Percentiles rank a stretch among this genome's conserved stretches.
These are phyloP conservation scores for Volvox reticuliferus DNA, from an alignment of 139 green algal genomes.

Conservation along the genomic window DNA sequence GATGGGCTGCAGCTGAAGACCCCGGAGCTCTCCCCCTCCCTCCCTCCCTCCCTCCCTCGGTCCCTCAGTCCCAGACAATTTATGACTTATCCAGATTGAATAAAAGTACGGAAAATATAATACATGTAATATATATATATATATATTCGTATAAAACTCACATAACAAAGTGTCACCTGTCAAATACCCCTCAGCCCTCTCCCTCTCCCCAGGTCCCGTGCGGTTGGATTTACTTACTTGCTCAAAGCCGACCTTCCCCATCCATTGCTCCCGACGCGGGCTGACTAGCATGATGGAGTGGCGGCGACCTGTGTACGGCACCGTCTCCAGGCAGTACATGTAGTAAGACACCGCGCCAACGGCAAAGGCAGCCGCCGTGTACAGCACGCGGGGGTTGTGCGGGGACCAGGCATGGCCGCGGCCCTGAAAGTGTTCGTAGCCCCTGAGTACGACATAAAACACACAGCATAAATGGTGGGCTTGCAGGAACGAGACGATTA, in stretches of 20 bases:
- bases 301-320: conserved; percentile 53
- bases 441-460: conserved; percentile 4
- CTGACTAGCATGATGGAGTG: conserved; percentile 60
- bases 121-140: too few species aligned
- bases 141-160: too few species aligned
- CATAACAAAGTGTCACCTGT: too few species aligned
- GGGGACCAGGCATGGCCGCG: conserved; percentile 2
- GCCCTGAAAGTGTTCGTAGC: conserved; percentile 38
- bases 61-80: too few species aligned
- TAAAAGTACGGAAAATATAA: too few species aligned
- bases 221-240: conserved; percentile 34
- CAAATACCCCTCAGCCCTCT: not conserved
- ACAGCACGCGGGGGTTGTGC: not conserved
- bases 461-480: too few species aligned
- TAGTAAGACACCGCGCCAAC: conserved; percentile 17
- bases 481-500: too few species aligned
- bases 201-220: not conserved
- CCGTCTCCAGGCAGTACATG: conserved; percentile 38
- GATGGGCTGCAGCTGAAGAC: not conserved
- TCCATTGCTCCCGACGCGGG: conserved; percentile 20
- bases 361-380: not conserved
- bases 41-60: not conserved
- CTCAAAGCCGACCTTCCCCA: conserved; percentile 51
- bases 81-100: too few species aligned
- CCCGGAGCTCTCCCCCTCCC: not conserved